phyloP scores from a whole-genome alignment of 2,329 filamentous ascomycete genomes.

The Fusarium sororula region DNA sequence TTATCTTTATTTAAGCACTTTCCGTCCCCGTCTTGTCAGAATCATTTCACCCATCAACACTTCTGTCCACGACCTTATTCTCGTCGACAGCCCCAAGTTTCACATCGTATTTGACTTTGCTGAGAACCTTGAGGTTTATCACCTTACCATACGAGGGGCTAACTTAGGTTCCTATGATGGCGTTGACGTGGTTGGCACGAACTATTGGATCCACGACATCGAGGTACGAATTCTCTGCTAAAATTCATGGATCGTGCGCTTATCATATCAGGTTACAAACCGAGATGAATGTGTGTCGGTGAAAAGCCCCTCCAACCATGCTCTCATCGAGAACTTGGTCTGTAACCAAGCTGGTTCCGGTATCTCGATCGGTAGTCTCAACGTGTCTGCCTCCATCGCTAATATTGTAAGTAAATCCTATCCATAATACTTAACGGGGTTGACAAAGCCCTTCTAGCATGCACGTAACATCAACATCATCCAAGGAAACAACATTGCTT shows the following conservation, averaged over 20 bases:
- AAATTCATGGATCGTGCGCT: neutral
- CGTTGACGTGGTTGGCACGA: neutral
- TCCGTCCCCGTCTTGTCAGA: neutral
- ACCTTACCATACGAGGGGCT: neutral
- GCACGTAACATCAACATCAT: neutral
- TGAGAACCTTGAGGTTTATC: neutral
- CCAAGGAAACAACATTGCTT: neutral
- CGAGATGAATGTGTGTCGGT: neutral
- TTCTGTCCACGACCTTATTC: neutral
- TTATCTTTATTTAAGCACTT: neutral
- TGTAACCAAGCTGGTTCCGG: neutral
- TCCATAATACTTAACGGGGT: rapidly evolving
- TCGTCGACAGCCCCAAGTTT: neutral
- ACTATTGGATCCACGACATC: neutral
- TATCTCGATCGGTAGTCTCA: neutral
- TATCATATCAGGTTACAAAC: neutral
- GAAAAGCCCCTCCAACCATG: neutral
- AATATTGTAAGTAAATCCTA: neutral
- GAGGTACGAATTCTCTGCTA: rapidly evolving
- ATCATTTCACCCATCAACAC: neutral
- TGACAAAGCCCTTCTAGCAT: neutral
- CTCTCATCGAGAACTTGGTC: neutral
- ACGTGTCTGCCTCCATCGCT: neutral
- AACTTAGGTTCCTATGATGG: neutral
- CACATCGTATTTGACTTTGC: neutral